phyloP scores from a whole-genome alignment of 2,329 filamentous ascomycete species.

The Dryadomyces quercus-mongolicae region DNA sequence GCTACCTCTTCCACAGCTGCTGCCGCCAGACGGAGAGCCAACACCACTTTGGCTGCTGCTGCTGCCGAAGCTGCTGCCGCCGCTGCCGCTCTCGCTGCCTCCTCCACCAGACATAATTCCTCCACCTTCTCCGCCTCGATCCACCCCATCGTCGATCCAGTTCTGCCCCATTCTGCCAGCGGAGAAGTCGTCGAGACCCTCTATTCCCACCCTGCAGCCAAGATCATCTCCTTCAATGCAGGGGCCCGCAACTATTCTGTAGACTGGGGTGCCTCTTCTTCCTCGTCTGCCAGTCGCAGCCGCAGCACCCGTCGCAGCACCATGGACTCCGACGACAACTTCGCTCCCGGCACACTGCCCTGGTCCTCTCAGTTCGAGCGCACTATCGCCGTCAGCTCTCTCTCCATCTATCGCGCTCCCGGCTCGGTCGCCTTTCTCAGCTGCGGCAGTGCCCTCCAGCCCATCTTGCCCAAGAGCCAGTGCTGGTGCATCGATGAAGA shows the following conservation, averaged over 20 bases:
- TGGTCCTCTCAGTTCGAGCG: constrained; percentile 69
- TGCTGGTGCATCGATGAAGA: constrained; percentile 86
- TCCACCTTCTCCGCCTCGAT: constrained; percentile 1
- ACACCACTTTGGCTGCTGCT: constrained; percentile 2
- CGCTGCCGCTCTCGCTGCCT: constrained; percentile 3
- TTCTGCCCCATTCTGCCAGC: constrained; percentile 4
- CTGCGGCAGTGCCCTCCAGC: constrained; percentile 71
- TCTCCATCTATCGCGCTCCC: constrained; percentile 76
- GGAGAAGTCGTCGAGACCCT: constrained; percentile 49
- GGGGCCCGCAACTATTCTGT: constrained; percentile 20
- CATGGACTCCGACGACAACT: constrained; percentile 19
- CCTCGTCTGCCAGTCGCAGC: constrained; percentile 12
- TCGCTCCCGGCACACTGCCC: constrained; percentile 51
- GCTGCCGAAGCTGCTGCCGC: constrained; percentile 9
- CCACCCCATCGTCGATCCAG: not conserved
- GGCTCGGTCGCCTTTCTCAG: constrained; percentile 81
- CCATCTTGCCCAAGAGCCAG: constrained; percentile 80
- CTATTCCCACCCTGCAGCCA: constrained; percentile 60
- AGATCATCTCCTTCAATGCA: constrained; percentile 47
- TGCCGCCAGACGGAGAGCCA: not conserved
- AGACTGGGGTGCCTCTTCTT: constrained; percentile 18
- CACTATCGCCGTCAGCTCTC: constrained; percentile 65
- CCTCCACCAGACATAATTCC: constrained; percentile 2
- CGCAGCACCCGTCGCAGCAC: constrained; percentile 8
- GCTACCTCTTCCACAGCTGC: not conserved